Conservation (phyloP, 1,284 basidiomycete species). For the Fomitiporia mediterranea region DNA sequence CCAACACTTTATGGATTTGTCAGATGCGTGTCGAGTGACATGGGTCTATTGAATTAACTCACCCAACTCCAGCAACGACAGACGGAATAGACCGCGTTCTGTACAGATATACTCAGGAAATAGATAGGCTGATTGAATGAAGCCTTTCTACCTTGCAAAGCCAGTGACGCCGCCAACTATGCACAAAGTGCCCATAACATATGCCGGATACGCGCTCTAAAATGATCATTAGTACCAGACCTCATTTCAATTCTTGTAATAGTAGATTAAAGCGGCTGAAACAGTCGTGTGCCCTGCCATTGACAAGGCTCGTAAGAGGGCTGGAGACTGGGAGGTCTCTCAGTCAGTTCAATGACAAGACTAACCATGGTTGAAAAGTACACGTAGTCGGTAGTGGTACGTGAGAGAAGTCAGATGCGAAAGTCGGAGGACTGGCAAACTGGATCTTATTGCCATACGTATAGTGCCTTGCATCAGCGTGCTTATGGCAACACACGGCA, state of each 20-base stretch:
- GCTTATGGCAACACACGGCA: neutral
- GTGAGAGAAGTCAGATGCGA: neutral
- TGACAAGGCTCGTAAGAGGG: no score
- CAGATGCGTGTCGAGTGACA: neutral
- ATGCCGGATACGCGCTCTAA: slow-evolving; percentile 79
- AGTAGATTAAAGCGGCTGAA: neutral
- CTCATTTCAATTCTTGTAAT: no score
- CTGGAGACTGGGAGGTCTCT: no score
- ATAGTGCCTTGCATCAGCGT: neutral
- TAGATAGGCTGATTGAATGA: neutral
- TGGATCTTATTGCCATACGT: no score
- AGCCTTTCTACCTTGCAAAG: slow-evolving; percentile 52
- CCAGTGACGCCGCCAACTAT: slow-evolving; percentile 73
- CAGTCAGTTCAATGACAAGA: neutral
- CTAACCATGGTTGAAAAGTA: neutral
- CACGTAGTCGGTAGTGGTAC: neutral
- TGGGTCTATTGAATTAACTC: slow-evolving; percentile 22
- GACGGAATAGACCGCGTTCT: slow-evolving; percentile 72
- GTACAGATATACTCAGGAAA: neutral
- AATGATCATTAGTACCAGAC: neutral
- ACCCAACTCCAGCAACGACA: slow-evolving; percentile 76
- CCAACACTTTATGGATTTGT: slow-evolving; percentile 52
- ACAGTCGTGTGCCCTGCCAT: neutral
- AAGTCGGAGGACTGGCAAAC: no score
- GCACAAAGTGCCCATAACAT: slow-evolving; percentile 74